These are phyloP conservation scores for Passiflora organensis DNA, from an alignment of 345 rosid genomes.

Conservation along the genomic window DNA sequence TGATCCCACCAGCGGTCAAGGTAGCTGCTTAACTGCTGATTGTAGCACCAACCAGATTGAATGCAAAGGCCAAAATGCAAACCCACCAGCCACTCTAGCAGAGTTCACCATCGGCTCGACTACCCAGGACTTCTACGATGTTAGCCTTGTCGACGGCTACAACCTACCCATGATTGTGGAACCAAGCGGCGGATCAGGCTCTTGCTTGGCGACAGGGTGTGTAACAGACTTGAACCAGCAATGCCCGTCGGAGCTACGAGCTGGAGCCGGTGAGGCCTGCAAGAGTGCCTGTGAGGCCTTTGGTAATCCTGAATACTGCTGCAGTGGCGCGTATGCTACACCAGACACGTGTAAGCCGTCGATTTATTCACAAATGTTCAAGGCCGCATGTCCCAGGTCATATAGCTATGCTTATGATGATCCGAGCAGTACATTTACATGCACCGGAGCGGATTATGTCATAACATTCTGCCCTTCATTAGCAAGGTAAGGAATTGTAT, in stretches of 20 bases:
- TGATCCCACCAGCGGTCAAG: slow-evolving; percentile 19
- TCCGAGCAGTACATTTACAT: slow-evolving; percentile 25
- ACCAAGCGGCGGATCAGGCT: slow-evolving; percentile 26
- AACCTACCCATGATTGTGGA: slow-evolving; percentile 24
- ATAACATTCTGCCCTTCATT: slow-evolving; percentile 32
- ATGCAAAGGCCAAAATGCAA: slow-evolving; percentile 25
- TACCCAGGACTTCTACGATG: slow-evolving; percentile 22
- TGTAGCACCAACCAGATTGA: slow-evolving; percentile 19
- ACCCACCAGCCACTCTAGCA: slow-evolving; percentile 29
- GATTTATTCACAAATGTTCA: slow-evolving; percentile 23
- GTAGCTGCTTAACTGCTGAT: slow-evolving; percentile 24
- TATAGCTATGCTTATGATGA: slow-evolving; percentile 31
- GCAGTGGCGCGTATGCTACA: slow-evolving; percentile 23
- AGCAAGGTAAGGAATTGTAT: slow-evolving; percentile 17
- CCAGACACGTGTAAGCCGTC: slow-evolving; percentile 31
- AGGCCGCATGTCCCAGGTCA: slow-evolving; percentile 24
- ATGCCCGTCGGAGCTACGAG: slow-evolving; percentile 20
- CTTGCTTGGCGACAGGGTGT: slow-evolving; percentile 25
- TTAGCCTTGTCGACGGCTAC: slow-evolving; percentile 28
- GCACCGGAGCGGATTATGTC: slow-evolving; percentile 20
- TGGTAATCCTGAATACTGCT: slow-evolving; percentile 27
- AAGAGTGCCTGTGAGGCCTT: slow-evolving; percentile 32
- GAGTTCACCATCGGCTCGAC: slow-evolving; percentile 23
- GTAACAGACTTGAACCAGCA: slow-evolving; percentile 17
- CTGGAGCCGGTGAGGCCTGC: slow-evolving; percentile 19